phyloP scores from a whole-genome alignment of 345 rosid genomes.

The Hirschfeldia incana region DNA sequence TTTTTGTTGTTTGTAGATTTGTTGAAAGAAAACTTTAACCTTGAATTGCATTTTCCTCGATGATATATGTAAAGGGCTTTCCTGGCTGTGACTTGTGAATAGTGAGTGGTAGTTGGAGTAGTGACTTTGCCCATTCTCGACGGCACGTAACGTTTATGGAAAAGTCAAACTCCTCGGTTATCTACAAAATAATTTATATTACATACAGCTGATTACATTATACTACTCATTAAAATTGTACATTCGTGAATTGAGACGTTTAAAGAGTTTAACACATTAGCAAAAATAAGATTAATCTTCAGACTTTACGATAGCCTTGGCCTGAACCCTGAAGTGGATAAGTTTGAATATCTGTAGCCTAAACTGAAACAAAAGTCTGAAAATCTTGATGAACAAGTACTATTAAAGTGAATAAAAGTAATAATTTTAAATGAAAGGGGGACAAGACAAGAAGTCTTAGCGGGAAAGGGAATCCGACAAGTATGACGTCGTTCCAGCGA shows the following conservation, averaged over 20 bases:
- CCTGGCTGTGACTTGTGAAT: constrained; percentile 25
- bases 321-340: background rate
- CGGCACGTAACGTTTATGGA: constrained; percentile 30
- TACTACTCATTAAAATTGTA: background rate
- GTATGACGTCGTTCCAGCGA: constrained; percentile 37
- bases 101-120: constrained; percentile 29
- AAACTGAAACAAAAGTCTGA: constrained; percentile 18
- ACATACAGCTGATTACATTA: background rate
- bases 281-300: background rate
- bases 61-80: background rate
- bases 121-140: constrained; percentile 33
- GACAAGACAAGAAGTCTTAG: constrained; percentile 35
- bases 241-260: background rate
- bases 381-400: constrained; percentile 3
- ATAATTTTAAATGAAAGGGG: background rate
- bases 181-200: constrained; percentile 12
- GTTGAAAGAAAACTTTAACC: constrained; percentile 27
- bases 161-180: constrained; percentile 27
- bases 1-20: constrained; percentile 29
- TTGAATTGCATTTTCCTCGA: background rate
- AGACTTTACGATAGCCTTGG: background rate
- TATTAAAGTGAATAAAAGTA: background rate
- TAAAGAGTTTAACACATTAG: background rate
- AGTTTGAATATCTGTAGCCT: constrained; percentile 29
- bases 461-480: constrained; percentile 47